These are phyloP conservation scores for Leavenworthia alabamica DNA, from an alignment of 345 rosid species.

Conservation along the genomic window DNA sequence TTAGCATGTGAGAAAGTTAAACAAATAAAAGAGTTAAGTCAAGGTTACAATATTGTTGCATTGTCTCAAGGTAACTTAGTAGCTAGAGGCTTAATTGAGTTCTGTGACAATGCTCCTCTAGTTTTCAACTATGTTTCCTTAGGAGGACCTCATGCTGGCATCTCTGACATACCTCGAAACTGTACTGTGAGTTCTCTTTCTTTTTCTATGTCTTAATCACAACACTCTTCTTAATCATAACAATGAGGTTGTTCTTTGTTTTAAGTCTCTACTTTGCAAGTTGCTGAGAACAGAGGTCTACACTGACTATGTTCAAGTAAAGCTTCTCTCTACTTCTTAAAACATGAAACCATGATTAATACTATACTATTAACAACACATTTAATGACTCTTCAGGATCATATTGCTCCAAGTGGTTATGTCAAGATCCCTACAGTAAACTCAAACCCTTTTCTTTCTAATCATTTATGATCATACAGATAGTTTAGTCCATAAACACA, in stretches of 20 bases:
- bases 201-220: background rate
- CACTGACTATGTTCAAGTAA: slow-evolving; percentile 22
- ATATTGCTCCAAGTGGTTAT: slow-evolving; percentile 26
- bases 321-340: background rate
- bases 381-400: slow-evolving; percentile 22
- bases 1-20: slow-evolving; percentile 43
- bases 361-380: background rate
- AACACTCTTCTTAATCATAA: background rate
- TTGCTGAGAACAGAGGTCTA: slow-evolving; percentile 9
- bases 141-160: slow-evolving; percentile 94
- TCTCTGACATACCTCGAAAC: slow-evolving; percentile 57
- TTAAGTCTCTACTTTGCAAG: background rate
- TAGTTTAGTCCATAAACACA: background rate
- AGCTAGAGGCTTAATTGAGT: slow-evolving; percentile 74
- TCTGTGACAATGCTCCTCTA: slow-evolving; percentile 72
- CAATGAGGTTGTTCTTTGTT: background rate
- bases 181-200: slow-evolving; percentile 45
- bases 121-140: slow-evolving; percentile 76
- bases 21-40: slow-evolving; percentile 55
- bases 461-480: background rate
- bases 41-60: slow-evolving; percentile 77
- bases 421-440: slow-evolving; percentile 21
- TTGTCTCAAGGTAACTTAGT: slow-evolving; percentile 88
- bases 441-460: background rate
- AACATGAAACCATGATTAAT: background rate